phyloP scores from a whole-genome alignment of 805 yeast genomes.

The Candida nemodendra region DNA sequence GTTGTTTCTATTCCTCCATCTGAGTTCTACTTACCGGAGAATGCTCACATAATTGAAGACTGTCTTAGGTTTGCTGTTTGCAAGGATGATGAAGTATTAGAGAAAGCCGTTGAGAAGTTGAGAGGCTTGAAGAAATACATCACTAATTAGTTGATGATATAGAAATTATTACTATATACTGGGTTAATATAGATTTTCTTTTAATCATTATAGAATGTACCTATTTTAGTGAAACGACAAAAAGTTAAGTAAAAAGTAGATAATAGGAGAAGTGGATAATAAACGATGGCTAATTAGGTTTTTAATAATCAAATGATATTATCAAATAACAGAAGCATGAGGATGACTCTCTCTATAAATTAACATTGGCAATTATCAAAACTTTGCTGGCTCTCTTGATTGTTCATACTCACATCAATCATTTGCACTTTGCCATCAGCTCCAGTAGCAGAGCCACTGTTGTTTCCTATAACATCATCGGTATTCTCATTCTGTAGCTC shows the following conservation, averaged over 20 bases:
- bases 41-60: constrained; percentile 76
- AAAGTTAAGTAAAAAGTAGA: too few species aligned
- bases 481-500: constrained; percentile 50
- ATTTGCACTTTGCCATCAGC: constrained; percentile 35
- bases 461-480: constrained; percentile 23
- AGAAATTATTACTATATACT: too few species aligned
- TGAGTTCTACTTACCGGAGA: constrained; percentile 77
- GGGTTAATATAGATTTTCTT: too few species aligned
- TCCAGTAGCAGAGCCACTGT: constrained; percentile 16
- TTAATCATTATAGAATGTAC: too few species aligned
- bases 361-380: constrained; percentile 40
- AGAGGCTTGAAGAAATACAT: constrained; percentile 66
- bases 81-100: constrained; percentile 79
- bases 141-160: constrained; percentile 1
- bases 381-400: constrained; percentile 33
- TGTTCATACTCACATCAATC: constrained; percentile 42
- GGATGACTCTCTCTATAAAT: constrained; percentile 22
- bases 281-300: background rate
- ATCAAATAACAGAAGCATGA: background rate
- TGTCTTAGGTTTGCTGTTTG: constrained; percentile 93
- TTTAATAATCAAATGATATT: background rate
- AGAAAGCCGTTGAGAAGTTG: constrained; percentile 78
- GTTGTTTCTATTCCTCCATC: constrained; percentile 97
- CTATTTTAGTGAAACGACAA: too few species aligned
- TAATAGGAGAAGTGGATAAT: background rate